Conservation (phyloP, 441 rosid species). For the Gossypium schwendimanii region DNA sequence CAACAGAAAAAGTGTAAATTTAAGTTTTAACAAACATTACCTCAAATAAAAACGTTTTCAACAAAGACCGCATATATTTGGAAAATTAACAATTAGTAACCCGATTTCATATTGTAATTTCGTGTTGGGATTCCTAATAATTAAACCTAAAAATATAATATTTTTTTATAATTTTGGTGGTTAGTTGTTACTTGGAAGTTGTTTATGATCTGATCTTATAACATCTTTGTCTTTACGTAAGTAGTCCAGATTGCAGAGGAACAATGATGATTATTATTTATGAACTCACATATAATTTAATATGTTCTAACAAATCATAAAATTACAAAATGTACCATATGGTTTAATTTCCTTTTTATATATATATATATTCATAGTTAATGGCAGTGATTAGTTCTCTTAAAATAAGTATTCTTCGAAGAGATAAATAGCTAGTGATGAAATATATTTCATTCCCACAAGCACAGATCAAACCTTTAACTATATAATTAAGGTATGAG, state of each 20-base stretch:
- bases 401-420: too few species aligned
- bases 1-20: neutral
- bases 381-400: too few species aligned
- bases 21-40: neutral
- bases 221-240: neutral
- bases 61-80: neutral
- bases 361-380: too few species aligned
- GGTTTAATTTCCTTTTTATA: too few species aligned
- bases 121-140: neutral
- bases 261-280: neutral
- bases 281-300: too few species aligned
- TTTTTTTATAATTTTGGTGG: neutral
- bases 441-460: too few species aligned
- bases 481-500: too few species aligned
- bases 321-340: too few species aligned
- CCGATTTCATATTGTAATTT: neutral
- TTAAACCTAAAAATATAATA: neutral
- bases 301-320: too few species aligned
- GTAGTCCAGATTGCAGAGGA: neutral
- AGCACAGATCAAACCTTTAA: too few species aligned
- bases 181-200: neutral
- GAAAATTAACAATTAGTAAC: neutral
- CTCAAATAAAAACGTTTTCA: neutral
- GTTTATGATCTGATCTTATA: neutral
- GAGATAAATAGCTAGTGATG: accelerated